phyloP scores from a whole-genome alignment of 306 rosid genomes.

The Sindora glabra region DNA sequence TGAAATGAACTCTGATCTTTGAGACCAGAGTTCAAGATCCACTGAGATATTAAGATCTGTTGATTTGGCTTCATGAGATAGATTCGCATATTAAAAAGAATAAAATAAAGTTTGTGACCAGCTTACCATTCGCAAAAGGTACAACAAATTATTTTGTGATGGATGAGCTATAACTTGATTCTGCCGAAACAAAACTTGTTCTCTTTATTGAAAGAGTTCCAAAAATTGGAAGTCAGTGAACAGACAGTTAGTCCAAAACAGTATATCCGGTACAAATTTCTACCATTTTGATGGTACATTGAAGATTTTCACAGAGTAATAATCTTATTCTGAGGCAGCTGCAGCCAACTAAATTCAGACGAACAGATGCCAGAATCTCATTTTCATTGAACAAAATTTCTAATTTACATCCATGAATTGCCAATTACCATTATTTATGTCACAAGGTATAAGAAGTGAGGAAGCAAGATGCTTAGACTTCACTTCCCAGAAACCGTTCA shows the following conservation, averaged over 20 bases:
- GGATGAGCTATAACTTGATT: constrained; percentile 14
- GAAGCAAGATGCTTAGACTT: constrained; percentile 14
- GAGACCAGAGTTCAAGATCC: not conserved
- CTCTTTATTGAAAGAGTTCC: not conserved
- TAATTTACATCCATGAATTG: constrained; percentile 32
- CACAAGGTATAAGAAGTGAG: constrained; percentile 28
- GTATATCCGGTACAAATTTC: not conserved
- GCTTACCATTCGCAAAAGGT: not conserved
- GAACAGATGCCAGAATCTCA: constrained; percentile 13
- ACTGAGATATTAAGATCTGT: too few species aligned
- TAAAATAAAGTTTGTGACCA: not conserved
- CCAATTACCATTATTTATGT: constrained; percentile 39
- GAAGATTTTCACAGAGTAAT: not conserved
- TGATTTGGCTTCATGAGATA: not conserved
- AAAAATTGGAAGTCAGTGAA: not conserved
- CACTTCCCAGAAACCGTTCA: not conserved
- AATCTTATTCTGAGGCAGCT: constrained; percentile 11
- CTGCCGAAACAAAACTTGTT: not conserved
- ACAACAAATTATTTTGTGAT: not conserved
- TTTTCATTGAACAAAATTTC: constrained; percentile 12
- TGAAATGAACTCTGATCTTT: not conserved
- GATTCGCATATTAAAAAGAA: not conserved
- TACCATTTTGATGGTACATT: not conserved
- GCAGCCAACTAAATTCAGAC: constrained; percentile 16
- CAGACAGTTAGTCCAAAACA: not conserved